These are phyloP conservation scores for Rhizoctonia solani DNA, from an alignment of 1,284 basidiomycete species.

Conservation along the genomic window DNA sequence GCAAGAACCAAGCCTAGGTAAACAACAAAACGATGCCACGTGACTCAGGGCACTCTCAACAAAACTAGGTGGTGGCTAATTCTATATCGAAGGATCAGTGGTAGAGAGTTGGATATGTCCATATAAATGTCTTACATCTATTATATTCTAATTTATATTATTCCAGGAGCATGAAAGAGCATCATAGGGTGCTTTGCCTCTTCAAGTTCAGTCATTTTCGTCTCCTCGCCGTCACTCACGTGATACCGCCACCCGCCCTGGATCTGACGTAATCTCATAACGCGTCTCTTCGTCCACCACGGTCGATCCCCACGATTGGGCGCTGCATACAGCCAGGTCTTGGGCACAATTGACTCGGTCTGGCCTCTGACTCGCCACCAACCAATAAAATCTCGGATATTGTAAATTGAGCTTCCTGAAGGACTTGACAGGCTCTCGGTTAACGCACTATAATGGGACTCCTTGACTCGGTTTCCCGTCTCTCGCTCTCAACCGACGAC, in stretches of 20 bases:
- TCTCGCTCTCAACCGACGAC: constrained; percentile 26
- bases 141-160: too few species aligned
- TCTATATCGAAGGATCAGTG: neutral
- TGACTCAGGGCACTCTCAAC: neutral
- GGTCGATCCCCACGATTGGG: too few species aligned
- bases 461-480: constrained; percentile 9
- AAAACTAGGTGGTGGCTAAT: neutral
- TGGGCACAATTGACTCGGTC: neutral
- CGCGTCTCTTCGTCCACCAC: too few species aligned
- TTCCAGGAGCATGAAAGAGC: too few species aligned
- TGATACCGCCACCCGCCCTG: neutral
- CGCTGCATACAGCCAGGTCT: neutral
- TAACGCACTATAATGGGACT: constrained; percentile 2
- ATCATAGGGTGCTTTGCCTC: neutral
- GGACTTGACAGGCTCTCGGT: neutral
- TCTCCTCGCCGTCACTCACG: neutral
- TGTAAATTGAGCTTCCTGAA: too few species aligned
- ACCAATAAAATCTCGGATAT: too few species aligned
- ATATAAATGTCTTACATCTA: too few species aligned
- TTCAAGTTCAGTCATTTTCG: neutral
- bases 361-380: too few species aligned
- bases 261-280: neutral
- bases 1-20: constrained; percentile 12
- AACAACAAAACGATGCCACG: constrained; percentile 22
- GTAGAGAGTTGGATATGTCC: too few species aligned